Conservation (phyloP, 106 monocot genomes). For the Dendrobium officinale region DNA sequence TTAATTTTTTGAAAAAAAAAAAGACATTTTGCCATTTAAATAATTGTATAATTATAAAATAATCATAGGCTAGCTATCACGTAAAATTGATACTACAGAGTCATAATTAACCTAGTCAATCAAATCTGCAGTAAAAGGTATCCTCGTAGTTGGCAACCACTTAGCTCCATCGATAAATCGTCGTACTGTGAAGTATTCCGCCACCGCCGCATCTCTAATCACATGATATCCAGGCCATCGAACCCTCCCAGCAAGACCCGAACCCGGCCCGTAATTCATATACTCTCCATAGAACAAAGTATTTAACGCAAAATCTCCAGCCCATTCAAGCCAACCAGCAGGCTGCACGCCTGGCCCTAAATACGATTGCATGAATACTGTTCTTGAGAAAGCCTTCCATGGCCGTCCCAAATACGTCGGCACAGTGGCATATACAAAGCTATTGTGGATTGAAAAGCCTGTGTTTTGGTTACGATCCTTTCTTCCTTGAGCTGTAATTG, state of each 20-base stretch:
- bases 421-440: conserved; percentile 38
- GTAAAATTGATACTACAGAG: too few species aligned
- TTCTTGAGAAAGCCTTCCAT: conserved; percentile 81
- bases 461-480: conserved; percentile 57
- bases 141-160: conserved; percentile 63
- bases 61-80: too few species aligned
- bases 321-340: conserved; percentile 78
- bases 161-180: conserved; percentile 54
- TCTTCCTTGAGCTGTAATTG: conserved; percentile 81
- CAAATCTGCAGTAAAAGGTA: conserved; percentile 49
- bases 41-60: too few species aligned
- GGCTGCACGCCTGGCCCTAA: conserved; percentile 43
- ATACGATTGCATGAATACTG: conserved; percentile 71
- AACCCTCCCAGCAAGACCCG: conserved; percentile 34
- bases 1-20: too few species aligned
- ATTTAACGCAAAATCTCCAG: conserved; percentile 43
- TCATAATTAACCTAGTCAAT: not conserved
- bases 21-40: too few species aligned
- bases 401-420: conserved; percentile 85
- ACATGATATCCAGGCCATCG: conserved; percentile 72
- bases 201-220: conserved; percentile 38
- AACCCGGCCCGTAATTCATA: conserved; percentile 67
- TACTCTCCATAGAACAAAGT: conserved; percentile 91
- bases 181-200: conserved; percentile 56
- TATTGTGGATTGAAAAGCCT: conserved; percentile 69